phyloP scores from a whole-genome alignment of 257 asterid genomes.

The Solanum neorickii region DNA sequence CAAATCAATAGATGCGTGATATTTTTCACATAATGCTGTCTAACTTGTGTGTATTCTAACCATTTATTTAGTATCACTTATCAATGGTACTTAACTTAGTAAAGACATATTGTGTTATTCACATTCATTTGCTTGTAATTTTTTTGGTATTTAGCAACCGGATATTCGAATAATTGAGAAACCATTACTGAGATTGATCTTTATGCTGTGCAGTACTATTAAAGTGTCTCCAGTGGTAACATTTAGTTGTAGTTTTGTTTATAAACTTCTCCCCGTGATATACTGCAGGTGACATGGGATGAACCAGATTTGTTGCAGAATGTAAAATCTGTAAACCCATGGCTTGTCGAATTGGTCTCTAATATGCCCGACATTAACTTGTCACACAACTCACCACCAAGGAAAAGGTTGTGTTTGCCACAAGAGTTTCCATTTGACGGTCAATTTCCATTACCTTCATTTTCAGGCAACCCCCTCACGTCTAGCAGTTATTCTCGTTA shows the following conservation, averaged over 20 bases:
- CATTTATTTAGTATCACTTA: background rate
- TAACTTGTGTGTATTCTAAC: background rate
- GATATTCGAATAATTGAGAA: background rate
- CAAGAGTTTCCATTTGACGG: conserved; percentile 4
- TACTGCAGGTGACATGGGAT: conserved; percentile 24
- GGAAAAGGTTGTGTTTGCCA: conserved; percentile 10
- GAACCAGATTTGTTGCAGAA: conserved; percentile 26
- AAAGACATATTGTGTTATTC: background rate
- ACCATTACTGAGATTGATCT: background rate
- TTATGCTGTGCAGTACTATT: background rate
- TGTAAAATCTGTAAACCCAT: conserved; percentile 21
- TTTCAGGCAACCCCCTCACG: conserved; percentile 18
- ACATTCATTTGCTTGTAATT: background rate
- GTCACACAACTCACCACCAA: conserved; percentile 15
- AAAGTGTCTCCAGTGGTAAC: background rate
- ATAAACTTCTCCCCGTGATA: background rate
- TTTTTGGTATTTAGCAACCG: background rate
- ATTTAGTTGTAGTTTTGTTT: background rate
- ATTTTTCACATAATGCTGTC: background rate
- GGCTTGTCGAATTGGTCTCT: conserved; percentile 28
- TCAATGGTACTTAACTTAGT: background rate
- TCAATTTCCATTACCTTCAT: conserved; percentile 11
- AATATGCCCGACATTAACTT: conserved; percentile 16
- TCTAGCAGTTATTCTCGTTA: conserved; percentile 39
- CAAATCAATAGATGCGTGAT: background rate